A percentile compares a stretch with the other conserved stretches of the same genome.
phyloP scores from a whole-genome alignment of 495 filamentous ascomycete species.

The Bryoglossum gracile region DNA sequence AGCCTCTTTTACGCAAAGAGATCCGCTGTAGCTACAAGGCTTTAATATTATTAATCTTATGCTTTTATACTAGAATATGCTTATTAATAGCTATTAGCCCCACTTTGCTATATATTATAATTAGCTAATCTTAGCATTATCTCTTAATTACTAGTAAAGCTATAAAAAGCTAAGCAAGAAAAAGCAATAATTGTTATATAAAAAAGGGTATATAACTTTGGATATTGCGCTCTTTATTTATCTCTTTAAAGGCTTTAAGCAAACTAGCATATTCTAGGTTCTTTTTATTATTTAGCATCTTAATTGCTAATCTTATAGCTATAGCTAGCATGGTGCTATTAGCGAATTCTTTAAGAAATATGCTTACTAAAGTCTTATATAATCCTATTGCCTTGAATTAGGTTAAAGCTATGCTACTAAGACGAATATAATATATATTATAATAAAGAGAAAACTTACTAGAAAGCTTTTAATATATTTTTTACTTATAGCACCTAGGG shows the following conservation, averaged over 20 bases:
- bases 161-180: not conserved
- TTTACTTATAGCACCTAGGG: not conserved
- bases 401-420: too few relatives aligned
- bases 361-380: conserved; percentile 2
- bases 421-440: not conserved
- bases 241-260: conserved; percentile 6
- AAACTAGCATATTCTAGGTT: conserved; percentile 14
- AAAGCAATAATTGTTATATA: not conserved
- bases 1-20: conserved; percentile 6
- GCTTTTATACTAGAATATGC: conserved; percentile 12
- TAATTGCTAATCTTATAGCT: conserved; percentile 14
- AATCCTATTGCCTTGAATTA: too few relatives aligned
- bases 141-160: not conserved
- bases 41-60: conserved; percentile 9
- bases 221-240: not conserved
- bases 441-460: conserved; percentile 2
- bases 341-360: conserved; percentile 6
- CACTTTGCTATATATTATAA: conserved; percentile 12
- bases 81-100: conserved; percentile 2
- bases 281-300: conserved; percentile 7
- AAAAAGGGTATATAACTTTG: not conserved
- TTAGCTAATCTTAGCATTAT: conserved; percentile 1
- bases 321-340: conserved; percentile 8
- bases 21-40: conserved; percentile 8
- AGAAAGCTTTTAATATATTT: not conserved